Conservation (phyloP, 768 basidiomycete genomes). For the Suillus decipiens region DNA sequence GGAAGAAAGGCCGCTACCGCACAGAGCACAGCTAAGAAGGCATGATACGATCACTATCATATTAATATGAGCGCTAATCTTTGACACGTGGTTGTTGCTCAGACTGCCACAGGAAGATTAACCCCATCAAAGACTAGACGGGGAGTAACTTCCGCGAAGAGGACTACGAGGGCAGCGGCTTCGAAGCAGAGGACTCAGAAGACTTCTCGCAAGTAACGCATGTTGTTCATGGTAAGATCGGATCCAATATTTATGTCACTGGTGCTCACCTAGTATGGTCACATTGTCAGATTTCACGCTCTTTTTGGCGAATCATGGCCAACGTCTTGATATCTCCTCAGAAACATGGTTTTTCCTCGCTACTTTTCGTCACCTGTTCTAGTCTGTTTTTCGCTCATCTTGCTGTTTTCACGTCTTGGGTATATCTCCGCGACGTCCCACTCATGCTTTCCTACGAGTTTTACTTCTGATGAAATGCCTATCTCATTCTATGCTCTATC, state of each 20-base stretch:
- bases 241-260: conserved; percentile 1
- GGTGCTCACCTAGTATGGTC: conserved; percentile 2
- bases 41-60: neutral
- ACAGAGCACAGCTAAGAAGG: conserved; percentile 14
- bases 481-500: neutral
- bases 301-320: conserved; percentile 8
- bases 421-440: neutral
- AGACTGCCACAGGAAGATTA: conserved; percentile 1
- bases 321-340: conserved; percentile 8
- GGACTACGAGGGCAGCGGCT: conserved; percentile 1
- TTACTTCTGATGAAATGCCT: neutral
- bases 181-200: conserved; percentile 1
- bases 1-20: conserved; percentile 11
- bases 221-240: conserved; percentile 10
- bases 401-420: conserved; percentile 3
- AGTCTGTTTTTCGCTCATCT: conserved; percentile 2
- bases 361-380: conserved; percentile 6
- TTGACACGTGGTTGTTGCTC: neutral
- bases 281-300: conserved; percentile 4
- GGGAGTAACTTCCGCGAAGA: neutral
- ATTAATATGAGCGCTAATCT: conserved; percentile 2
- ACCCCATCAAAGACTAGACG: neutral
- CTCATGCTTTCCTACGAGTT: conserved; percentile 8
- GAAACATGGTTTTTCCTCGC: conserved; percentile 2
- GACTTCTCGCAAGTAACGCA: conserved; percentile 7